Percentiles rank a stretch among this genome's conserved stretches.
phyloP scores from a whole-genome alignment of 148 eudicot species.

The Gaultheria prostrata region DNA sequence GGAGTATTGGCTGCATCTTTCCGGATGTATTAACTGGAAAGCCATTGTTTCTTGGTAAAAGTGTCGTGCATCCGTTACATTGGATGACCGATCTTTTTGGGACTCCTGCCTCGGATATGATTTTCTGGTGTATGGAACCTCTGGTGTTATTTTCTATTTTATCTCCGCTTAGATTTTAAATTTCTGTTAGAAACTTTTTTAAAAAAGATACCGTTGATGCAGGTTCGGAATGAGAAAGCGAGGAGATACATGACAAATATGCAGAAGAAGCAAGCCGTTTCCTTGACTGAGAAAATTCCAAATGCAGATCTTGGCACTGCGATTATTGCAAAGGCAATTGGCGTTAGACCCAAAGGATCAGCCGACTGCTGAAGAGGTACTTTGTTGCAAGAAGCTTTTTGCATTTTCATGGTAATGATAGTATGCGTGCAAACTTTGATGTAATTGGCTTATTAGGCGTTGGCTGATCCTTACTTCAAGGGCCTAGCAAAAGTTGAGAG shows the following conservation, averaged over 20 bases:
- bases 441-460: slow-evolving; percentile 13
- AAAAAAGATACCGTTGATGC: neutral
- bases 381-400: neutral
- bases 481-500: slow-evolving; percentile 66
- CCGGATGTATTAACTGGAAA: slow-evolving; percentile 81
- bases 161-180: neutral
- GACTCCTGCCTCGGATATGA: slow-evolving; percentile 70
- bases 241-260: slow-evolving; percentile 68
- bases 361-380: slow-evolving; percentile 80
- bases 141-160: neutral
- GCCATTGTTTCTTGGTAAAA: slow-evolving; percentile 93
- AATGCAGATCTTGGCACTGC: slow-evolving; percentile 64
- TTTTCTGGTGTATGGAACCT: slow-evolving; percentile 51
- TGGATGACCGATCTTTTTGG: slow-evolving; percentile 92
- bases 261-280: slow-evolving; percentile 57
- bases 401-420: neutral
- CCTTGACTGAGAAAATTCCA: slow-evolving; percentile 61
- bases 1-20: slow-evolving; percentile 96
- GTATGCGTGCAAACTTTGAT: neutral
- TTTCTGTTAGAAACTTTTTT: neutral
- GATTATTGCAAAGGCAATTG: slow-evolving; percentile 55
- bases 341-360: slow-evolving; percentile 89
- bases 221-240: slow-evolving; percentile 86
- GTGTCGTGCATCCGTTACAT: slow-evolving; percentile 89
- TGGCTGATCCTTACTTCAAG: slow-evolving; percentile 65